Base-by-base conservation (phyloP, 2,329 filamentous ascomycete genomes). In the Epichloe uncinata region DNA sequence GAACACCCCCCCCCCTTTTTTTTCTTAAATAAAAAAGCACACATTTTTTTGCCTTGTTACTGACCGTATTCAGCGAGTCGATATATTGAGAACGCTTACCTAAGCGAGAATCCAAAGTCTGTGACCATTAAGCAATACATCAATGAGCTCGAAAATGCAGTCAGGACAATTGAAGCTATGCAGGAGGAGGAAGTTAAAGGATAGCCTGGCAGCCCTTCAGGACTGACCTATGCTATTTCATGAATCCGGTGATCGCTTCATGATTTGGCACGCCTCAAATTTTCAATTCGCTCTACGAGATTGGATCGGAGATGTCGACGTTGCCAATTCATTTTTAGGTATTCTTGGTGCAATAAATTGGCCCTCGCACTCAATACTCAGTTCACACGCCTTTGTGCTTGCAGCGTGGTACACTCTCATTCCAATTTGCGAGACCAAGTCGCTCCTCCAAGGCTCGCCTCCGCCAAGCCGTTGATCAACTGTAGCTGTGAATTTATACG, bases 361-460 rank as follows among this genome's bases (percentile, higher is more conserved):
- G 8, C 26, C 8, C 3, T 30, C 26, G 26, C 26, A 9, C 11
- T 61, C 56, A 63, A 41, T 64, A 55, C 12, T 59, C 55, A 3
- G 70, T 73, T 44, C 73, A 73, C 5, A 73, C 64, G 0, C 71
- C 71, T 2, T 67, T 2, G 67, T 71, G 8, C 63, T 62, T 0
- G 63, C 61, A 16, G 61, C 63, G 52, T 74, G 71, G 52, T 74
- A 74, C 2, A 71, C 71, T 55, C 62, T 68, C 58, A 62, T 69
- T 0, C 71, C 71, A 3, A 74, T 68, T 52, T 53, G 57, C 0
- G 52, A 49, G 0, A 64, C 65, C 55, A 74, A 49, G 45, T 66
- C 62, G 49, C 71, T 73, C 55, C 58, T 58, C 65, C 64, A 67
- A 36, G 65, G 60, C 52, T 68, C 60, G 0, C 69, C 69, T 8